phyloP scores from a whole-genome alignment of 495 filamentous ascomycete genomes.

The Trypethelium eluteriae region DNA sequence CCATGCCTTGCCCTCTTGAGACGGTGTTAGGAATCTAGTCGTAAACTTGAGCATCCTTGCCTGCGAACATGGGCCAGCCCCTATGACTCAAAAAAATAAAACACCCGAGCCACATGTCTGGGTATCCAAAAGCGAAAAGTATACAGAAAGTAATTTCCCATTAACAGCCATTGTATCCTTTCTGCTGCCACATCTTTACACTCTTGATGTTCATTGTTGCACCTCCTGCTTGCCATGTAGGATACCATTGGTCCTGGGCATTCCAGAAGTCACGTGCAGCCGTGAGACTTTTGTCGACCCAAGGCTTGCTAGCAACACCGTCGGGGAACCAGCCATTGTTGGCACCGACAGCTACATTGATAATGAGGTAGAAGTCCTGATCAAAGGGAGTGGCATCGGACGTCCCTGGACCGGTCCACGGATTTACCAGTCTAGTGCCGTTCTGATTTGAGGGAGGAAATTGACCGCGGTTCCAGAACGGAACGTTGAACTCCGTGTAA shows the following conservation, averaged over 20 bases:
- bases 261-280: slow-evolving; percentile 71
- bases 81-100: neutral
- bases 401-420: slow-evolving; percentile 58
- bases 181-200: slow-evolving; percentile 74
- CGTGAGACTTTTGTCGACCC: slow-evolving; percentile 59
- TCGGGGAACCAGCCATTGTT: slow-evolving; percentile 84
- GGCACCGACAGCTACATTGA: slow-evolving; percentile 74
- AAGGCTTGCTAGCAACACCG: slow-evolving; percentile 62
- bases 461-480: slow-evolving; percentile 64
- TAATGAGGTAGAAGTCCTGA: slow-evolving; percentile 69
- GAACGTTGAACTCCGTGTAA: slow-evolving; percentile 65
- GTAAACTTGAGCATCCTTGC: neutral
- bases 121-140: neutral
- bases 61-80: neutral
- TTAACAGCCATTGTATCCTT: slow-evolving; percentile 37
- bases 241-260: slow-evolving; percentile 56
- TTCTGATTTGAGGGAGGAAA: slow-evolving; percentile 64
- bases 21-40: neutral
- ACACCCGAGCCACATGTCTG: neutral
- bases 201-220: slow-evolving; percentile 64
- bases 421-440: slow-evolving; percentile 57
- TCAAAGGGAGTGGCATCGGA: slow-evolving; percentile 65
- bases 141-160: neutral
- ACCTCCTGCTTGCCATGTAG: slow-evolving; percentile 62
- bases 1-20: neutral